Conservation (phyloP, 1,139 yeast genomes). For the Lodderomyces beijingensis region DNA sequence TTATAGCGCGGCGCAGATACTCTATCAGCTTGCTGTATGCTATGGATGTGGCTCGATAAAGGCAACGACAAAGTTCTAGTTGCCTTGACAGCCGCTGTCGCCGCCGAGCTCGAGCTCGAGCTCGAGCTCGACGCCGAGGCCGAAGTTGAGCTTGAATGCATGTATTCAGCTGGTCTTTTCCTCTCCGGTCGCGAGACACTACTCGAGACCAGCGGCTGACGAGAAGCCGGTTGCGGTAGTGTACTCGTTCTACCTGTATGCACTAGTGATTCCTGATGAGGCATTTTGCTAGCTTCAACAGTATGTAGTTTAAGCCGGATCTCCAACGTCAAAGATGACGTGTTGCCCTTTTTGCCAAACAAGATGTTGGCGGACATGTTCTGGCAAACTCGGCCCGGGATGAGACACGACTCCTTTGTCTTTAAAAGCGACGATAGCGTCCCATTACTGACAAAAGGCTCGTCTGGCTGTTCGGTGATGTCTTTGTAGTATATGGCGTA, state of each 20-base stretch:
- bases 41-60: conserved; percentile 35
- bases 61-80: conserved; percentile 65
- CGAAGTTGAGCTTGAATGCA: conserved; percentile 4
- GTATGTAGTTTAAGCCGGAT: conserved; percentile 56
- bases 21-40: conserved; percentile 41
- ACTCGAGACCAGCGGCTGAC: conserved; percentile 3
- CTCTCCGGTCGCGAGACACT: conserved; percentile 5
- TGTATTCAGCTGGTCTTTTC: conserved; percentile 9
- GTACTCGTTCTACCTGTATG: conserved; percentile 4
- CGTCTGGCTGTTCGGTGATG: conserved; percentile 66
- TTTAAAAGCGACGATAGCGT: conserved; percentile 45
- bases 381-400: conserved; percentile 72
- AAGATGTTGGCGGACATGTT: conserved; percentile 53
- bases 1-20: conserved; percentile 39
- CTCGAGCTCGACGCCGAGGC: not conserved
- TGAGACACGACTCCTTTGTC: conserved; percentile 27
- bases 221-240: conserved; percentile 4
- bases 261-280: too few relatives aligned
- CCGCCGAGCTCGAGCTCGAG: conserved; percentile 6
- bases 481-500: conserved; percentile 72
- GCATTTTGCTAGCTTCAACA: conserved; percentile 22
- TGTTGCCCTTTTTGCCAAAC: conserved; percentile 41
- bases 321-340: conserved; percentile 55
- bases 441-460: conserved; percentile 74
- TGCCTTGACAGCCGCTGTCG: conserved; percentile 44